phyloP scores from a whole-genome alignment of 2,329 filamentous ascomycete species.

The Penicillium griseofulvum region DNA sequence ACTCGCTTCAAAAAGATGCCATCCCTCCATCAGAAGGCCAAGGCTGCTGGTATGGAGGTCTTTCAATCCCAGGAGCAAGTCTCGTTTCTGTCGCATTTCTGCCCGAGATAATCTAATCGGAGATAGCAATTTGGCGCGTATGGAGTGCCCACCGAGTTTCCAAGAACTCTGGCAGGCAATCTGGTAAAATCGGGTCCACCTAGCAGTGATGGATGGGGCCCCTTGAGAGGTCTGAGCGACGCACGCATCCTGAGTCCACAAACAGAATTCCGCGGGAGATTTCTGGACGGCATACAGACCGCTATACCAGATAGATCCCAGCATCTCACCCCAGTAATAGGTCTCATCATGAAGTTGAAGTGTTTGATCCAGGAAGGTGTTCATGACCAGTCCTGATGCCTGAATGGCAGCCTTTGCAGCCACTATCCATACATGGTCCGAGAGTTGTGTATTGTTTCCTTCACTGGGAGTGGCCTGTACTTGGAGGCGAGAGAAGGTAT shows the following conservation, averaged over 20 bases:
- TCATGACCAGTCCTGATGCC: constrained; percentile 76
- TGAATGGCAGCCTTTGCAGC: constrained; percentile 91
- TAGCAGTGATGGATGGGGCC: constrained; percentile 34
- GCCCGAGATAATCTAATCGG: constrained; percentile 73
- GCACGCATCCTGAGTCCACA: constrained; percentile 68
- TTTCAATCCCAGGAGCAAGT: constrained; percentile 67
- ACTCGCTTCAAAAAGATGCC: constrained; percentile 64
- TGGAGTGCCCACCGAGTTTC: constrained; percentile 65
- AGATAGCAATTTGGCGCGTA: constrained; percentile 70
- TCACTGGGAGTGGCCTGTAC: constrained; percentile 20
- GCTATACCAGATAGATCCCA: constrained; percentile 74
- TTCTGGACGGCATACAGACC: constrained; percentile 84
- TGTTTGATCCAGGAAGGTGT: constrained; percentile 75
- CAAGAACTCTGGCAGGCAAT: constrained; percentile 74
- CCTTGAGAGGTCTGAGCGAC: constrained; percentile 24
- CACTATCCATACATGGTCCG: constrained; percentile 85
- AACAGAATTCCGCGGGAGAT: constrained; percentile 71
- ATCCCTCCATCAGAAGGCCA: constrained; percentile 84
- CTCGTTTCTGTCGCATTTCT: constrained; percentile 73
- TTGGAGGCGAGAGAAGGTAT: constrained; percentile 44
- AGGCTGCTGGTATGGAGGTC: constrained; percentile 82
- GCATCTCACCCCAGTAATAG: constrained; percentile 91
- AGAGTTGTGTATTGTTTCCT: constrained; percentile 55
- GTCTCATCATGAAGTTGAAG: constrained; percentile 81
- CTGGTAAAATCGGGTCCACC: constrained; percentile 68